A percentile compares a stretch with the other conserved stretches of the same genome.
Evolutionary conservation across 2,329 filamentous ascomycete genomes (phyloP).

Genomic region (Ophiostoma perfectum): DNA sequence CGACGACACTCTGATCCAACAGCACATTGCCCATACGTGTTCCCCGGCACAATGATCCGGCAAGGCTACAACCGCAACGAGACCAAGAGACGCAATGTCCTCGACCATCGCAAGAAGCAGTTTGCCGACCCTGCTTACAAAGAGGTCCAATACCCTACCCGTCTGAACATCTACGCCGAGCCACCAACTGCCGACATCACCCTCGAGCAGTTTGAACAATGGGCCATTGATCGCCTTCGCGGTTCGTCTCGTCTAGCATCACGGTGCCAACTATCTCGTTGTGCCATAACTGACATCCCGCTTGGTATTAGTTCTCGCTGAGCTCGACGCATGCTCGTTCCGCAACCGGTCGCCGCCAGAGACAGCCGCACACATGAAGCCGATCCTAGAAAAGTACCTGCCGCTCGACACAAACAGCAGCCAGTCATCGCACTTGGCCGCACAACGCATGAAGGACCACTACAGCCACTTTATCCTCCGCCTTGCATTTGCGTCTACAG

Average conservation of each 20-base stretch:
- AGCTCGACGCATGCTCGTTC: constrained; percentile 91
- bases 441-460: constrained; percentile 88
- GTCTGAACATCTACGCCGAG: constrained; percentile 84
- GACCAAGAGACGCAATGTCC: constrained; percentile 67
- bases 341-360: constrained; percentile 82
- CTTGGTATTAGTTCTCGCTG: constrained; percentile 60
- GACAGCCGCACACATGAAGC: constrained; percentile 75
- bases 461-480: constrained; percentile 97
- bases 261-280: background rate
- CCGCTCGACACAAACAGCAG: constrained; percentile 73
- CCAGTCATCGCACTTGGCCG: constrained; percentile 49
- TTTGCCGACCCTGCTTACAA: constrained; percentile 74
- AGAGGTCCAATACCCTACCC: constrained; percentile 72
- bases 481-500: constrained; percentile 84
- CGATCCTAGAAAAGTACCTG: constrained; percentile 80
- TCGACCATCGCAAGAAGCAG: constrained; percentile 80
- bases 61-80: constrained; percentile 51
- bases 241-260: constrained; percentile 43
- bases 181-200: constrained; percentile 92
- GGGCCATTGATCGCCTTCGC: constrained; percentile 88
- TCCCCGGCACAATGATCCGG: constrained; percentile 39
- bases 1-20: no score
- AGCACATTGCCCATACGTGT: no score
- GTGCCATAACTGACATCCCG: constrained; percentile 2
- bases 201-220: constrained; percentile 96